Base-by-base conservation (phyloP, 163 green algal species). In the Scenedesmus sp. region DNA sequence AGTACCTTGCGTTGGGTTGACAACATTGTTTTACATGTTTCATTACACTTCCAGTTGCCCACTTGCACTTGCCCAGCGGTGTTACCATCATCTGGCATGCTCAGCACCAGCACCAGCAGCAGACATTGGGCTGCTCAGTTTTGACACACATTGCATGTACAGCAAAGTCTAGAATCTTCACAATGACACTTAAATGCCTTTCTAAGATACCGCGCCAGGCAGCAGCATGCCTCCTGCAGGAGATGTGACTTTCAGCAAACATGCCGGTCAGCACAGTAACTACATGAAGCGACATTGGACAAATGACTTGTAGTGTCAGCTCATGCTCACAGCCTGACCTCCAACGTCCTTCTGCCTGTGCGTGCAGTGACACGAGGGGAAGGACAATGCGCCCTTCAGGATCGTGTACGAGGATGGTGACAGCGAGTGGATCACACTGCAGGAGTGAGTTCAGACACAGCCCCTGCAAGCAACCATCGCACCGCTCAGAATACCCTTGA, bases 391-490 rank as follows among this genome's bases (percentile, higher is more conserved):
- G 9, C 83, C 46, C 22, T 81, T 59, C 24, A 37, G 33, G 88
- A 85, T 92, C 13, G 24, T 26, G 1, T 92, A 92, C 20, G 88
- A 92, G 18, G 88, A 92, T 61, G 81, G 81, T 20, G 88, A 92
- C 65, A 81, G n/a, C 24, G 88, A 92, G 80, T 92, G 88, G 88
- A 40, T 92, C 22, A 79, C 56, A n/a, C 22, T 51, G 20, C 12
- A 81, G 61, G 87, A 91, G 87, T 91, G 43, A 87, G 87, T 82
- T 20, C 30, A 68, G 13, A 7, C 24, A n/a, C 80, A 86, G 80
- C 80, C 68, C 15, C 72, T 42, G 26, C 22, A 42, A 78, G 26
- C 65, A 12, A 22, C 26, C 18, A 40, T 26, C 40, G 65, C 65
- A 78, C 4, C 26, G 22, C 13, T 22, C 26, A 40, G 24, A 6